Base-by-base conservation (phyloP, 352 stramenopile genomes). In the Phytopythium mirpurense region DNA sequence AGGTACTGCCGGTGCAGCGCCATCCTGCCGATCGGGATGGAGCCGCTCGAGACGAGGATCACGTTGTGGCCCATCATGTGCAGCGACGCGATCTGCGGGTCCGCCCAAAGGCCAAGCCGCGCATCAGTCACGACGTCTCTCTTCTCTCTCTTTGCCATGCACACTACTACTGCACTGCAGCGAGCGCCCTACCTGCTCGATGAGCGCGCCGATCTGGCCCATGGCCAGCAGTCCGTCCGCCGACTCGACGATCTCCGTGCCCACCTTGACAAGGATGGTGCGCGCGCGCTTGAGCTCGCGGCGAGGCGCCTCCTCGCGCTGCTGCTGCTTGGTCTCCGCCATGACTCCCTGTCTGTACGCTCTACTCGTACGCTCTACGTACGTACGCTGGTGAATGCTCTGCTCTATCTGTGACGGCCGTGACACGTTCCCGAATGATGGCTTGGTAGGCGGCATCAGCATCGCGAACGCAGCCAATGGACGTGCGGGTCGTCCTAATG, bases 261-360 rank as follows among this genome's bases (percentile, higher is more conserved):
- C 83, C 60, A 93, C 88, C 57, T 93, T 93, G 56, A 93, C 72
- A 35, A 93, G 70, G 59, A 93, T 86, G 23, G 78, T 90, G 57
- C 74, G 78, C 43, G 75, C 61, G 51, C 75, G 74, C 50, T 74
- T 69, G 36, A 88, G 58, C 40, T 86, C 71, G 37, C 60, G 69
- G 14, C 74, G 70, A 16, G 50, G 35, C 37, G 16, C 54, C 56
- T 52, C 45, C 7, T 35, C 45, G 18, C 15, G 31, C 45, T 29
- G 45, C 31, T 38, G 19, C 19, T 48, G 27, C 45, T 52, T 15
- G 5, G 5, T 3, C 31, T 29, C n/a, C 7, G 27, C 1, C 45
- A 52, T 52, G 31, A 8, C 29, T 4, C 8, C 19, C n/a, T 24
- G 5, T 32, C 15, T 7, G n/a, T n/a, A n/a, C n/a, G n/a, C 18